Evolutionary conservation across 2,329 filamentous ascomycete genomes (phyloP).

Genomic region (Trichoderma koningii): DNA sequence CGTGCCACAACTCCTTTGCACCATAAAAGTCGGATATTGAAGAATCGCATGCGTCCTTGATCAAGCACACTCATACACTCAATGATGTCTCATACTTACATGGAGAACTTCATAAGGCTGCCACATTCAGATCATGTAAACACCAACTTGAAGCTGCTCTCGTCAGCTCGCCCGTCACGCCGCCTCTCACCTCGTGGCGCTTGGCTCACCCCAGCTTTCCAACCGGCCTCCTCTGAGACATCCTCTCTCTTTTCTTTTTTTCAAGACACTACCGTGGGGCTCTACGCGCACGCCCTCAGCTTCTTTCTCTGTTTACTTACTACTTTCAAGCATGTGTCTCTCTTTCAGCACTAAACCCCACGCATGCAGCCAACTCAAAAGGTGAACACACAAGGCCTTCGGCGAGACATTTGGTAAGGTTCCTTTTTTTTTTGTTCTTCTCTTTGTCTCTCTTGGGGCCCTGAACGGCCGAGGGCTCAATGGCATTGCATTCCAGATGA

Average conservation of each 20-base stretch:
- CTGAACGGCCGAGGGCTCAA: neutral
- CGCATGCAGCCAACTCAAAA: slow-evolving; percentile 6
- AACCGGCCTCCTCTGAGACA: neutral
- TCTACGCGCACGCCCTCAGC: slow-evolving; percentile 4
- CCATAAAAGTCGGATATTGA: neutral
- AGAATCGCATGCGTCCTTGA: neutral
- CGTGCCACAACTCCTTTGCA: neutral
- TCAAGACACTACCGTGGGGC: neutral
- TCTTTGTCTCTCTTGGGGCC: neutral
- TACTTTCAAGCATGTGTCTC: neutral
- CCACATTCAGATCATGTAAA: neutral
- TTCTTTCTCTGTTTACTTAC: neutral
- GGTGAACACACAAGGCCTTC: neutral
- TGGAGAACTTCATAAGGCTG: too few species aligned
- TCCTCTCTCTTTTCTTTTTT: neutral
- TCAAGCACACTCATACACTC: too few species aligned
- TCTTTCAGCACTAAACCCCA: slow-evolving; percentile 1
- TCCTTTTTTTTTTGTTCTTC: neutral
- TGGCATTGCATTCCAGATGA: slow-evolving; percentile 8
- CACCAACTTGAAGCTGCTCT: neutral
- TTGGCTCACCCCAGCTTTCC: slow-evolving; percentile 18
- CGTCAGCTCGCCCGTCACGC: slow-evolving; percentile 20
- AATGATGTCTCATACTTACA: too few species aligned
- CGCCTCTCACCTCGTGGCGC: slow-evolving; percentile 14
- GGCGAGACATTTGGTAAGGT: slow-evolving; percentile 13